Percentiles rank a stretch among this genome's conserved stretches.
These are phyloP conservation scores for Dactylellina leptospora DNA, from an alignment of 2,329 filamentous ascomycete genomes.

Conservation along the genomic window DNA sequence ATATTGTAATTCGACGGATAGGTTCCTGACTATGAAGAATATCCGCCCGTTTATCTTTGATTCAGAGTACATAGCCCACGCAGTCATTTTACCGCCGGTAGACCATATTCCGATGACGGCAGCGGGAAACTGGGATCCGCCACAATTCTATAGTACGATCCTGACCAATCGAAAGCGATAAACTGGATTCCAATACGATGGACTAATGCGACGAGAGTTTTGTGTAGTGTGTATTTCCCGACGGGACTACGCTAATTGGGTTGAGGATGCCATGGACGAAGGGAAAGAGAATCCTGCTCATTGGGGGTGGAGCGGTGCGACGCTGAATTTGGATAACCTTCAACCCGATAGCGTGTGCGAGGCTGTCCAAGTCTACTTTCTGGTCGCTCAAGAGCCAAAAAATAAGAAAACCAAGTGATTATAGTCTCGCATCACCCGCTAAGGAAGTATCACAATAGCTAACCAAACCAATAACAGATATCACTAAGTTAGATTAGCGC, in stretches of 20 bases:
- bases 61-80: slow-evolving; percentile 12
- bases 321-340: slow-evolving; percentile 35
- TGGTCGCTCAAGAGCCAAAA: slow-evolving; percentile 19
- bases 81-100: slow-evolving; percentile 23
- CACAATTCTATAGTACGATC: slow-evolving; percentile 36
- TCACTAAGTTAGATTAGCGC: neutral
- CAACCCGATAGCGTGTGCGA: slow-evolving; percentile 41
- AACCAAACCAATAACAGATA: neutral
- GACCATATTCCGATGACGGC: slow-evolving; percentile 28
- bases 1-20: neutral
- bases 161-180: too few species aligned
- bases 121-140: slow-evolving; percentile 10
- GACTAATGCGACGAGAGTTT: too few species aligned
- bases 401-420: slow-evolving; percentile 43
- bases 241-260: slow-evolving; percentile 22
- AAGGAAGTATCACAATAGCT: neutral
- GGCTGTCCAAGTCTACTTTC: slow-evolving; percentile 21
- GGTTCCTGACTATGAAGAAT: slow-evolving; percentile 30
- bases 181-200: too few species aligned
- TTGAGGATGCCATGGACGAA: slow-evolving; percentile 23
- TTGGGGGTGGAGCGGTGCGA: slow-evolving; percentile 37
- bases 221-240: slow-evolving; percentile 24
- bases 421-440: neutral
- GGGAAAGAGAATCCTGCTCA: slow-evolving; percentile 27
- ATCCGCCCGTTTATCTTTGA: slow-evolving; percentile 22